Percentiles rank a stretch among this genome's conserved stretches.
Conservation (phyloP, 257 asterid species). For the Vinca minor region DNA sequence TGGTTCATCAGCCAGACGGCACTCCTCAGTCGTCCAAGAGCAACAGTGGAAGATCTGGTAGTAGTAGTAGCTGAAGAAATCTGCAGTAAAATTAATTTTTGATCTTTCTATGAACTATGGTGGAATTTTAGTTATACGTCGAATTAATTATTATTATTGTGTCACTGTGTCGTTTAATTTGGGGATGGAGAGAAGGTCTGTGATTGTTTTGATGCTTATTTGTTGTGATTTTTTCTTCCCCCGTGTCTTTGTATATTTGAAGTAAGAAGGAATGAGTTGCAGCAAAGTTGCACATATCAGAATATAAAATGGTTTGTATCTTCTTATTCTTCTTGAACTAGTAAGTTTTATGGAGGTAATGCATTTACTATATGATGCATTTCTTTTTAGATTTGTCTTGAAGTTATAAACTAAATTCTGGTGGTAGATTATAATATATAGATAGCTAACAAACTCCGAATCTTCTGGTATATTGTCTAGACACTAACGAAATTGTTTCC, state of each 20-base stretch:
- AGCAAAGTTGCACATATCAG: not conserved
- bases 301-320: too few species aligned
- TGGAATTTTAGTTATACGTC: too few species aligned
- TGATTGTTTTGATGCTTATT: not conserved
- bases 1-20: conserved; percentile 25
- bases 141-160: not conserved
- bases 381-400: too few species aligned
- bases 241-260: not conserved
- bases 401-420: too few species aligned
- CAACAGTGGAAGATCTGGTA: conserved; percentile 21
- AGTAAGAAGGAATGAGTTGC: conserved; percentile 3
- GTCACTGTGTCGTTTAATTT: not conserved
- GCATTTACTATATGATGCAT: too few species aligned
- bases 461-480: too few species aligned
- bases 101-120: not conserved
- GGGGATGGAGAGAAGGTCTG: not conserved
- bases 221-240: not conserved
- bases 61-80: conserved; percentile 13
- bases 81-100: conserved; percentile 1
- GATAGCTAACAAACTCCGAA: too few species aligned
- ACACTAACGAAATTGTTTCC: too few species aligned
- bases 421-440: too few species aligned
- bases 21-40: conserved; percentile 8
- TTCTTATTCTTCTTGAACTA: not conserved
- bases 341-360: not conserved